A percentile compares a stretch with the other conserved stretches of the same genome.
Evolutionary conservation across 1,284 basidiomycete genomes (phyloP).

Genomic region (Fomitopsis pinicola): DNA sequence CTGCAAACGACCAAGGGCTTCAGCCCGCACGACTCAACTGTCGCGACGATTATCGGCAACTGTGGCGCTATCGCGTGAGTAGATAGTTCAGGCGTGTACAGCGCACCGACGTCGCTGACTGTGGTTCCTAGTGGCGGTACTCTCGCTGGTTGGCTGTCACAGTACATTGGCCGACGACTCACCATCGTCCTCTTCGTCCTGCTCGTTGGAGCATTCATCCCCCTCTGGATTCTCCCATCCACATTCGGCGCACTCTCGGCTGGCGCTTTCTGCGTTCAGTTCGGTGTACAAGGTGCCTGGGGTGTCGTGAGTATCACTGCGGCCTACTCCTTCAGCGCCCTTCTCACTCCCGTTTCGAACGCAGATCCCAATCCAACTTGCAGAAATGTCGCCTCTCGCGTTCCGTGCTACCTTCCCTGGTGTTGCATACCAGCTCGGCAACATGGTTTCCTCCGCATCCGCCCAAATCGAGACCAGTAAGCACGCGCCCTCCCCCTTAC

Average conservation of each 20-base stretch:
- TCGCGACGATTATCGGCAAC: slow-evolving; percentile 91
- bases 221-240: slow-evolving; percentile 82
- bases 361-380: slow-evolving; percentile 81
- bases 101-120: slow-evolving; percentile 4
- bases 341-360: background rate
- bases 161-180: slow-evolving; percentile 85
- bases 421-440: slow-evolving; percentile 85
- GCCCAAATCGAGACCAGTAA: slow-evolving; percentile 88
- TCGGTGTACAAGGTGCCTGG: slow-evolving; percentile 84
- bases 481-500: slow-evolving; percentile 22
- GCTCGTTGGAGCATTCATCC: slow-evolving; percentile 64
- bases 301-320: slow-evolving; percentile 50
- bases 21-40: slow-evolving; percentile 56
- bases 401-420: slow-evolving; percentile 94
- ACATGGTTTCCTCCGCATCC: slow-evolving; percentile 86
- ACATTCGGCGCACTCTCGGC: slow-evolving; percentile 63
- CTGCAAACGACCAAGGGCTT: slow-evolving; percentile 61
- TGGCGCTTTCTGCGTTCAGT: slow-evolving; percentile 83
- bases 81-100: background rate
- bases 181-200: slow-evolving; percentile 71
- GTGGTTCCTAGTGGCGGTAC: slow-evolving; percentile 56
- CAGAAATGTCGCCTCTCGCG: slow-evolving; percentile 87
- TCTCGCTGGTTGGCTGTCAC: slow-evolving; percentile 75
- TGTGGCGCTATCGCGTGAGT: slow-evolving; percentile 72
- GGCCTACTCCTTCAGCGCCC: too few relatives aligned